Conservation (phyloP, 1,139 yeast genomes). For the Candida glucosophila region DNA sequence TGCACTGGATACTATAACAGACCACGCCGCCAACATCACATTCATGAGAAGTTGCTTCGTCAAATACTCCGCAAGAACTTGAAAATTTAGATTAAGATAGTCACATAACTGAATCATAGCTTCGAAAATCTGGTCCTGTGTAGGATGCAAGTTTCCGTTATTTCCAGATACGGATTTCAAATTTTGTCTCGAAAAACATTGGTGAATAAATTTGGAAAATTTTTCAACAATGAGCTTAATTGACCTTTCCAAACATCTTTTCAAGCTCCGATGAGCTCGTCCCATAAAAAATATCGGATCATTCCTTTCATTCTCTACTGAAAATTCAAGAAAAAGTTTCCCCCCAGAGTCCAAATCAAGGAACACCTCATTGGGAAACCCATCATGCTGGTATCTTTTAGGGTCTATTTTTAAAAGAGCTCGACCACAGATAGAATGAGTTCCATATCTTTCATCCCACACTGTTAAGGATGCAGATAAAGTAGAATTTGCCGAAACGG, state of each 20-base stretch:
- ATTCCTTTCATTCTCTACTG: conserved; percentile 69
- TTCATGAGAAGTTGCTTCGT: conserved; percentile 50
- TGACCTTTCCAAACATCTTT: conserved; percentile 55
- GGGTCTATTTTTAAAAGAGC: conserved; percentile 60
- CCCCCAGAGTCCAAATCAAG: conserved; percentile 68
- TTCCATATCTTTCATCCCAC: conserved; percentile 62
- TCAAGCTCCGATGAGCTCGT: conserved; percentile 57
- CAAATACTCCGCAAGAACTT: conserved; percentile 55
- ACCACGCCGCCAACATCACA: conserved; percentile 77
- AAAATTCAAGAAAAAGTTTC: conserved; percentile 49
- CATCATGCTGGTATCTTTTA: conserved; percentile 55
- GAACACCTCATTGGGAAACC: conserved; percentile 53
- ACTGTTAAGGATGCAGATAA: conserved; percentile 50
- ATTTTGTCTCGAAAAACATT: conserved; percentile 34
- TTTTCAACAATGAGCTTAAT: conserved; percentile 62
- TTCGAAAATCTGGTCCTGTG: conserved; percentile 50
- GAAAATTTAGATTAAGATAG: conserved; percentile 62
- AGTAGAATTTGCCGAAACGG: conserved; percentile 29
- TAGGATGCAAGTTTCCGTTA: conserved; percentile 36
- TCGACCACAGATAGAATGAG: conserved; percentile 66
- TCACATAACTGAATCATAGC: conserved; percentile 71
- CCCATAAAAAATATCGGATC: conserved; percentile 79
- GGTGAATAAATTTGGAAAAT: conserved; percentile 33
- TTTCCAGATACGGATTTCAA: conserved; percentile 47
- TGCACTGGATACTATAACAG: conserved; percentile 51